phyloP scores from a whole-genome alignment of 345 rosid genomes.

The Gossypium sturtianum region DNA sequence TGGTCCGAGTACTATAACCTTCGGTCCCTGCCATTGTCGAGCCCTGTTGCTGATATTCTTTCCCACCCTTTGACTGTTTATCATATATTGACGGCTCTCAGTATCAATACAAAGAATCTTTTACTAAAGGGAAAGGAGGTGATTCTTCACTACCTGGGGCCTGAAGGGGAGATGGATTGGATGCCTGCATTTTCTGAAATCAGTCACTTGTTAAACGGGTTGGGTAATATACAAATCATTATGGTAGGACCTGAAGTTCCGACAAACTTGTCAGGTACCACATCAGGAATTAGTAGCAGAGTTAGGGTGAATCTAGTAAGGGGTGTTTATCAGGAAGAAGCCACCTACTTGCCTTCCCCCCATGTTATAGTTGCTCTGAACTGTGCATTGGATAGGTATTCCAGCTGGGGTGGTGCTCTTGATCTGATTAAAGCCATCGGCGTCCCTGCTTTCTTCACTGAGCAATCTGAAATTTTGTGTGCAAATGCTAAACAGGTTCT shows the following conservation, averaged over 20 bases:
- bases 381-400: slow-evolving; percentile 38
- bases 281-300: slow-evolving; percentile 39
- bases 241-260: slow-evolving; percentile 50
- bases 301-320: slow-evolving; percentile 39
- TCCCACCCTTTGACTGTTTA: slow-evolving; percentile 46
- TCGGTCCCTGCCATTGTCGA: slow-evolving; percentile 38
- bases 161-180: slow-evolving; percentile 42
- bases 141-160: slow-evolving; percentile 39
- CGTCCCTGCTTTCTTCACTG: slow-evolving; percentile 44
- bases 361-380: slow-evolving; percentile 42
- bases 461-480: slow-evolving; percentile 46
- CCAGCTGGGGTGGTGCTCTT: slow-evolving; percentile 41
- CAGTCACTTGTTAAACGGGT: slow-evolving; percentile 37
- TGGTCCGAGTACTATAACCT: slow-evolving; percentile 56
- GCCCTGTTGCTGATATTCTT: slow-evolving; percentile 52
- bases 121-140: slow-evolving; percentile 42
- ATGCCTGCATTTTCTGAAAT: slow-evolving; percentile 42
- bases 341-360: slow-evolving; percentile 41
- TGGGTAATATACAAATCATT: slow-evolving; percentile 34
- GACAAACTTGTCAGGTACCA: slow-evolving; percentile 33
- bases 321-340: slow-evolving; percentile 54
- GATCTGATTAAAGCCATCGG: slow-evolving; percentile 32
- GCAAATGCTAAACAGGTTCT: slow-evolving; percentile 39
- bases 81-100: slow-evolving; percentile 43
- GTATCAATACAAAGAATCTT: slow-evolving; percentile 39